Evolutionary conservation across 257 asterid species (phyloP).

Genomic region (Cynanchum wilfordii): DNA sequence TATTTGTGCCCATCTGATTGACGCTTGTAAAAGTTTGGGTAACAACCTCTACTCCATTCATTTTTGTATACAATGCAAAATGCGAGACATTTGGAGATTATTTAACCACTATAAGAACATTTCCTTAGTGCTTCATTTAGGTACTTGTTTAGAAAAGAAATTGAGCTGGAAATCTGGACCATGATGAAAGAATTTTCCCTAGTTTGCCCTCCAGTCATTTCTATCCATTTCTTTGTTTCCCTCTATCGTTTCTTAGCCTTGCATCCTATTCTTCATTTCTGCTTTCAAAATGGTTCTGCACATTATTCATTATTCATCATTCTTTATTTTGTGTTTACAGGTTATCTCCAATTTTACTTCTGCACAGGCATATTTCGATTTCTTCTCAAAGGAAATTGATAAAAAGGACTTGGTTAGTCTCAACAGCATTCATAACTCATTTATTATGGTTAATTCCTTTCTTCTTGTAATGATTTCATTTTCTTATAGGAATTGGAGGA

Average conservation of each 20-base stretch:
- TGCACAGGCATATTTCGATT: constrained; percentile 29
- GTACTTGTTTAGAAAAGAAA: neutral
- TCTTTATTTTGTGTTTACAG: constrained; percentile 19
- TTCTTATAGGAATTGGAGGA: constrained; percentile 78
- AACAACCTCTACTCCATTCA: neutral
- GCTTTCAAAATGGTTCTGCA: neutral
- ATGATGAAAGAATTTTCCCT: neutral
- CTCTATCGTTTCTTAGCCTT: neutral
- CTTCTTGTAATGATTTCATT: constrained; percentile 17
- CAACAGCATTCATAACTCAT: constrained; percentile 2
- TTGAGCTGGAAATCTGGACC: neutral
- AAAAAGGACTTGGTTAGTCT: constrained; percentile 28
- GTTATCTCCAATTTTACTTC: constrained; percentile 31
- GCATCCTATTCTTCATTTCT: neutral
- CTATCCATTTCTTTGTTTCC: neutral
- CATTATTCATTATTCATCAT: neutral
- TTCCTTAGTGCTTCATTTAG: neutral
- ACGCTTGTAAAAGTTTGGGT: neutral
- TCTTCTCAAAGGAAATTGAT: constrained; percentile 27
- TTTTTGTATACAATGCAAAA: neutral
- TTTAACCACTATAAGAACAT: neutral
- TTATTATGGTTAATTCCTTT: neutral
- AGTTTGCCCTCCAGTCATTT: neutral
- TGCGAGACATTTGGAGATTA: neutral
- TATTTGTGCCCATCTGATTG: neutral